Evolutionary conservation across 805 yeast species (phyloP), one percentile per base, ranked within the genome.

Genomic region (Lipomyces oligophaga): DNA sequence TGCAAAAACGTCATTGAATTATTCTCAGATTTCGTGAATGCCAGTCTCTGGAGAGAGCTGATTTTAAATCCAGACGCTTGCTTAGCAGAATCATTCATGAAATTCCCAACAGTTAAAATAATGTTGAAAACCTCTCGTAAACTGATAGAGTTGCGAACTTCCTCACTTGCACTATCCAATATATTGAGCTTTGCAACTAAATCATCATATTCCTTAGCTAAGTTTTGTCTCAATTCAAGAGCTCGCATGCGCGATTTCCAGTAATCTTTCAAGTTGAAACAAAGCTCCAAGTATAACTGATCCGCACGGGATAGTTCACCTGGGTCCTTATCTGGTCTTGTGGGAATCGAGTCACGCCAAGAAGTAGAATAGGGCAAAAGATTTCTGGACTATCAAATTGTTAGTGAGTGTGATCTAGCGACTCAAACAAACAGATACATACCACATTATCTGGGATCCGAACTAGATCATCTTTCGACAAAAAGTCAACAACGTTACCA

Each of bases 221-320:
- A 87, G 1, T 80, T 74, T 37, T 83, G 78, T 7, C 80, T 73
- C 11, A 89, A 74, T 40, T 79, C 71, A 43, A 93, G 65, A 0
- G 96, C 95, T 52, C 96, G 71, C 68, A 90, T 83, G 63, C 99
- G 77, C 1, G 96, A 79, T 52, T 81, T 78, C 99, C 99, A 94
- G 64, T 93, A 93, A 53, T 80, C 80, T 55, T 84, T 84, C 59
- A 93, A 67, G 58, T 93, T 87, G 63, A 81, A 85, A 59, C 88
- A 81, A 44, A 89, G 72, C 60, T 85, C 95, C 55, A 94, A 67
- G 60, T 79, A 93, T 4, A 93, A 68, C 58, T 88, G 78, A 63
- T 93, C 99, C 0, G 95, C 84, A 49, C 97, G 73, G 32, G 89
- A 89, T 48, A 93, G 73, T 42, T 85, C 93, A 26, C 68, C 67